phyloP scores from a whole-genome alignment of 2,329 filamentous ascomycete genomes.

The Fusarium armeniacum region DNA sequence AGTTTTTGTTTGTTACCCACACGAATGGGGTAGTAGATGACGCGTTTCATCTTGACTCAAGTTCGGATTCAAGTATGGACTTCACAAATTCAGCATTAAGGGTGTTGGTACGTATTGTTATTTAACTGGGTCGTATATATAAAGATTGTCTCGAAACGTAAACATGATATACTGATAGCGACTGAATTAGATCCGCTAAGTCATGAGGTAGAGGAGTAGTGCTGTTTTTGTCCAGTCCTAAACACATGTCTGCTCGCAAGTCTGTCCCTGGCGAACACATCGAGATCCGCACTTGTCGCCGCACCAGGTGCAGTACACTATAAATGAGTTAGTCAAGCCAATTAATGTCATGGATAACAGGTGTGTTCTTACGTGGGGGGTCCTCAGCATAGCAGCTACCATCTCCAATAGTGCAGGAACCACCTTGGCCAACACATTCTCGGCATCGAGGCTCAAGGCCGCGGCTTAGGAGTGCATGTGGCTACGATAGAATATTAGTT shows the following conservation, averaged over 20 bases:
- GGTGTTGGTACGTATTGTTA: neutral
- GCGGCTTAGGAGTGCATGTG: neutral
- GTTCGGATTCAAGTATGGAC: accelerated
- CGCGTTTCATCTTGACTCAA: no score
- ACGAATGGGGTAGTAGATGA: no score
- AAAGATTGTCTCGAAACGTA: neutral
- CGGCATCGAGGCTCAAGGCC: neutral
- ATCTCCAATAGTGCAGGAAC: neutral
- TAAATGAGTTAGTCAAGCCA: neutral
- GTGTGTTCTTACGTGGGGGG: neutral
- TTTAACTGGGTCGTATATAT: neutral
- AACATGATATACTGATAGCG: neutral
- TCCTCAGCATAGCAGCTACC: constrained; percentile 3
- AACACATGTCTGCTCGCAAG: constrained; percentile 1
- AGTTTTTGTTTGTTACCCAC: no score
- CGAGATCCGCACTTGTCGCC: constrained; percentile 5
- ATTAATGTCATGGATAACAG: accelerated
- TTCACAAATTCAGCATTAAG: neutral
- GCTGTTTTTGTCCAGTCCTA: neutral
- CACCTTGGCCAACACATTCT: neutral
- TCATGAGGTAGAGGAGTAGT: accelerated
- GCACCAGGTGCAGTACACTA: neutral
- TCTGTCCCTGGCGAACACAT: neutral
- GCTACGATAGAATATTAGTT: neutral
- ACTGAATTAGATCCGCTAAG: neutral